Evolutionary conservation across 1,284 basidiomycete species (phyloP).

Genomic region (Apiotrichum siamense): DNA sequence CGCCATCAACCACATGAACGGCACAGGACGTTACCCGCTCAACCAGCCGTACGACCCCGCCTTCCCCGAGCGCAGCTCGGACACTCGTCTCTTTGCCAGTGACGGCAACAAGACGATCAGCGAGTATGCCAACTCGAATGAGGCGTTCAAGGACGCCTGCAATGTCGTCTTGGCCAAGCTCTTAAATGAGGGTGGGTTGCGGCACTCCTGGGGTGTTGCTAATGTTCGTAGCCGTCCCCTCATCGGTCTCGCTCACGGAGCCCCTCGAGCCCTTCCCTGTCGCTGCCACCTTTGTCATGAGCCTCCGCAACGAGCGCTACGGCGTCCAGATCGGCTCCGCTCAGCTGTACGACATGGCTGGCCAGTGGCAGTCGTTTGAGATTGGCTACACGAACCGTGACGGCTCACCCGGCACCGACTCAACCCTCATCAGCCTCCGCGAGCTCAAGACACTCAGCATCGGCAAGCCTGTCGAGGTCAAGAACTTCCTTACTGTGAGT

Average conservation of each 20-base stretch:
- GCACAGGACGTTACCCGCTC: slow-evolving; percentile 10
- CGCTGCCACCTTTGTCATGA: slow-evolving; percentile 1
- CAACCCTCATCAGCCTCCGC: neutral
- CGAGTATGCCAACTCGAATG: slow-evolving; percentile 5
- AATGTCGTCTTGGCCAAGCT: slow-evolving; percentile 6
- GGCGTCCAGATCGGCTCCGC: slow-evolving; percentile 7
- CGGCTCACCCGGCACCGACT: slow-evolving; percentile 7
- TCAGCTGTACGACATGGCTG: slow-evolving; percentile 12
- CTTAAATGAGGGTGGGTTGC: slow-evolving; percentile 8
- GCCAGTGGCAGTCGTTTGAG: slow-evolving; percentile 11
- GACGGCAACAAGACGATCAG: slow-evolving; percentile 17
- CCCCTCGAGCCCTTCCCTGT: slow-evolving; percentile 15
- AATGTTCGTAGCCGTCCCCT: slow-evolving; percentile 8
- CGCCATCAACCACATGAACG: slow-evolving; percentile 9
- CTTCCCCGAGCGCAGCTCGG: slow-evolving; percentile 3
- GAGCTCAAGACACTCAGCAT: slow-evolving; percentile 4
- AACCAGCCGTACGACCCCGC: slow-evolving; percentile 14
- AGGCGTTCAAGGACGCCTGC: slow-evolving; percentile 10
- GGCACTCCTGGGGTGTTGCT: neutral
- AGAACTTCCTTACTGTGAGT: neutral
- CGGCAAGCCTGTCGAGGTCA: slow-evolving; percentile 8
- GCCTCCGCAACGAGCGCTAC: slow-evolving; percentile 5
- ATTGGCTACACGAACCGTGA: slow-evolving; percentile 10
- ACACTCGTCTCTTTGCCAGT: slow-evolving; percentile 10
- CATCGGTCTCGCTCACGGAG: slow-evolving; percentile 6